Evolutionary conservation across 768 basidiomycete species (phyloP).

Genomic region (Coprinellus micaceus): DNA sequence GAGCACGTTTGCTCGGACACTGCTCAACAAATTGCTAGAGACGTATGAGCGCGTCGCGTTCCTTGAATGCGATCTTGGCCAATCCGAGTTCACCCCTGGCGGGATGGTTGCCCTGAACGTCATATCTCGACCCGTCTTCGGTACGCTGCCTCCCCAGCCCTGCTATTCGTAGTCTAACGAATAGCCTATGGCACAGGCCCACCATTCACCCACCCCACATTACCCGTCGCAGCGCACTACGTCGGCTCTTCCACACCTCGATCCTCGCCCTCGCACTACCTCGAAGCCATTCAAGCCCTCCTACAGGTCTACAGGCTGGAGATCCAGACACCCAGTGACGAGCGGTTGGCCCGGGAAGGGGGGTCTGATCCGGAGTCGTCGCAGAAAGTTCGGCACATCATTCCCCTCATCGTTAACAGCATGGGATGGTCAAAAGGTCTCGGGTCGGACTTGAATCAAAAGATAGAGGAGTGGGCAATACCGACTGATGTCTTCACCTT

Average conservation of each 20-base stretch:
- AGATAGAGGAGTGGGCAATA: constrained; percentile 63
- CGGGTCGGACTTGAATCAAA: constrained; percentile 71
- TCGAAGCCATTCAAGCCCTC: constrained; percentile 63
- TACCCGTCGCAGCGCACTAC: constrained; percentile 75
- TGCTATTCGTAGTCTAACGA: not conserved
- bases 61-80: constrained; percentile 90
- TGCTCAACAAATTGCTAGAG: constrained; percentile 65
- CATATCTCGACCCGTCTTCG: constrained; percentile 64
- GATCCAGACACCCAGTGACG: constrained; percentile 37
- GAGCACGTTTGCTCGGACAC: constrained; percentile 76
- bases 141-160: constrained; percentile 32
- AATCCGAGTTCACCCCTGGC: constrained; percentile 88
- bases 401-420: constrained; percentile 90
- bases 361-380: not conserved
- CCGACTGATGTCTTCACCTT: constrained; percentile 61
- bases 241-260: constrained; percentile 77
- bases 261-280: constrained; percentile 72
- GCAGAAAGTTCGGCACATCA: constrained; percentile 46
- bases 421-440: constrained; percentile 98
- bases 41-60: constrained; percentile 82
- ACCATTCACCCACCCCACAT: constrained; percentile 76
- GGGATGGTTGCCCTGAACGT: constrained; percentile 82
- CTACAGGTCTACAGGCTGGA: constrained; percentile 68
- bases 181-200: constrained; percentile 52
- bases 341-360: constrained; percentile 17